Conservation (phyloP, 2,329 filamentous ascomycete species). For the Septoria linicola region DNA sequence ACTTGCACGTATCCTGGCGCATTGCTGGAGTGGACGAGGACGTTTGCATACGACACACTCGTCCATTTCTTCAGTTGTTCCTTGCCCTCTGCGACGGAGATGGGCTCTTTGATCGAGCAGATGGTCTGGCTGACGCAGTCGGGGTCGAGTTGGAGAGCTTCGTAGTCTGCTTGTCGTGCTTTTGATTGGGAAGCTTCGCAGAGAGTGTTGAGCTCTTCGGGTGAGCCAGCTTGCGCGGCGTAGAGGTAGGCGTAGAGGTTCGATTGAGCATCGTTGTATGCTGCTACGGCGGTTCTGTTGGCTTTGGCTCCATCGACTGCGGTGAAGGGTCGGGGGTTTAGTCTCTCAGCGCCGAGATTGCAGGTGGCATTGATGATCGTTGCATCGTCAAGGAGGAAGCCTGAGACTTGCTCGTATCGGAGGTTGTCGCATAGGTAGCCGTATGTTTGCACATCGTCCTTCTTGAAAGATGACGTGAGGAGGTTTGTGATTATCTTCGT, state of each 20-base stretch:
- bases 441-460: conserved; percentile 19
- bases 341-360: conserved; percentile 8
- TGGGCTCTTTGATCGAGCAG: conserved; percentile 22
- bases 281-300: conserved; percentile 17
- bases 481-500: conserved; percentile 31
- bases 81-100: conserved; percentile 16
- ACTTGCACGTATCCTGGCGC: conserved; percentile 21
- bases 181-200: background rate
- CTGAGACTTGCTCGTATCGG: conserved; percentile 24
- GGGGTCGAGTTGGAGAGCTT: conserved; percentile 22
- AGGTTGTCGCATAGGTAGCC: conserved; percentile 32
- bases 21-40: conserved; percentile 27
- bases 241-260: conserved; percentile 27
- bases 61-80: conserved; percentile 23
- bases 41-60: conserved; percentile 23
- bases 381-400: conserved; percentile 27
- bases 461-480: conserved; percentile 27
- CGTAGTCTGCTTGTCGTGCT: conserved; percentile 10
- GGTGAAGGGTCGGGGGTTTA: conserved; percentile 18
- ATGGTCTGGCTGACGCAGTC: conserved; percentile 25
- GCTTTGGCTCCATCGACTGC: conserved; percentile 2
- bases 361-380: conserved; percentile 27
- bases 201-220: conserved; percentile 1
- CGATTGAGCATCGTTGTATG: conserved; percentile 23
- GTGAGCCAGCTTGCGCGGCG: conserved; percentile 19